Base-by-base conservation (phyloP, 2,329 filamentous ascomycete species). In the Verticillium zaregamsianum region DNA sequence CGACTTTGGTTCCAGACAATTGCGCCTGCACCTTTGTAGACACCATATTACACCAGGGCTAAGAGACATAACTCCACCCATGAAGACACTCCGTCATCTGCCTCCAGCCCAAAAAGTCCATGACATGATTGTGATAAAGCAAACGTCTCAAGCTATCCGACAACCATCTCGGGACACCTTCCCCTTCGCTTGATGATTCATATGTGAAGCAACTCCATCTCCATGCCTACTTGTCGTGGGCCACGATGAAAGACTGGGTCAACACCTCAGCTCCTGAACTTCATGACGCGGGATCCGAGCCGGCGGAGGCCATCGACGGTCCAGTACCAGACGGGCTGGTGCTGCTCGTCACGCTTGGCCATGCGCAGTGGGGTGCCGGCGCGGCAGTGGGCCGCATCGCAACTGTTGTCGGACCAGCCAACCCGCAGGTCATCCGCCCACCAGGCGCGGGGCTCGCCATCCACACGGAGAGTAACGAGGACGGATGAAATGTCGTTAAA, bases 351-450 rank as follows among this genome's bases (percentile, higher is more conserved):
- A 52, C 45, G 45, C 45, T 52, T 52, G 45, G 20, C 45, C 11
- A n/a, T 32, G 57, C 32, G 37, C 25, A n/a, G 39, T n/a, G 25
- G 37, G 11, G 57, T 58, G 39, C 57, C 57, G 5, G 67, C 67
- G 45, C 77, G 77, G 58, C 77, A 79, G 52, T 65, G 65, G 7
- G 73, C 71, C 54, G 77, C 75, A 28, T 74, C 69, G 62, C 77
- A 79, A 55, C 69, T 74, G 62, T 77, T 79, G 65, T 79, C 75
- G 20, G 67, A 76, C 77, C 77, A 79, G 55, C 76, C 75, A 54
- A 77, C 67, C 23, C 69, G 69, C 62, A 79, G 70, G 61, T 79
- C 76, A 59, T 79, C 77, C 31, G 70, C 74, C 77, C 77, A 79
- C 77, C 76, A 79, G 33, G 74, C 68, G 60, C 75, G 72, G 31